Evolutionary conservation across 305 asterid genomes (phyloP), one percentile per base, ranked within the genome.

Genomic region (Euphrasia arctica): DNA sequence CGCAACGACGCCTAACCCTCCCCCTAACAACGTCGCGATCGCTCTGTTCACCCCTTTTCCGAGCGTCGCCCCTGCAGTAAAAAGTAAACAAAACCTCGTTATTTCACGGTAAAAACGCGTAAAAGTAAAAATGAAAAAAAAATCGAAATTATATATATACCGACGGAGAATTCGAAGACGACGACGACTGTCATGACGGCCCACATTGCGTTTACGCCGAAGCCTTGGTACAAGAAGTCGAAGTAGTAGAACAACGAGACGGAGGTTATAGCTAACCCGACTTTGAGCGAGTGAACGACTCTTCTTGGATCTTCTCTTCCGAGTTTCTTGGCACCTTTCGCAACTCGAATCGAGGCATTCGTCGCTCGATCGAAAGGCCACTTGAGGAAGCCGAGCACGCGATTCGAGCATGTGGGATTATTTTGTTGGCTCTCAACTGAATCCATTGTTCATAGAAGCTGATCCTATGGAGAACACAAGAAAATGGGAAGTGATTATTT

Each of bases 221-320:
- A 78, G 8, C 88, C 84, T 41, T 78, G 70, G 54, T 71, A 82
- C 3, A 59, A 62, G 54, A 82, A 77, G 57, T 83, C 79, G 4
- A 81, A 80, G 70, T 81, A 84, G 67, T 86, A 89, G 64, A 86
- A 39, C 11, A 84, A 60, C 12, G 95, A 86, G 6, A 89, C 84
- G 12, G 75, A 54, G 0, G 85, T 69, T 25, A 86, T 70, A 36
- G 92, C 85, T 15, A 81, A 60, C 51, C 90, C 92, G 0, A 86
- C 88, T 77, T 86, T 86, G 1, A 83, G 3, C 0, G 95, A 80
- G 66, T 82, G 90, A 31, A 80, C 65, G 7, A 86, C 48, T 74
- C 87, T 89, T 78, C 95, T 75, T 0, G 92, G 84, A 77, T 86
- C 96, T 66, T 89, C 90, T 58, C 64, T 43, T 54, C 83, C 90